Evolutionary conservation across 208 protist genomes (phyloP).

Genomic region (Naegleria gruberi): DNA sequence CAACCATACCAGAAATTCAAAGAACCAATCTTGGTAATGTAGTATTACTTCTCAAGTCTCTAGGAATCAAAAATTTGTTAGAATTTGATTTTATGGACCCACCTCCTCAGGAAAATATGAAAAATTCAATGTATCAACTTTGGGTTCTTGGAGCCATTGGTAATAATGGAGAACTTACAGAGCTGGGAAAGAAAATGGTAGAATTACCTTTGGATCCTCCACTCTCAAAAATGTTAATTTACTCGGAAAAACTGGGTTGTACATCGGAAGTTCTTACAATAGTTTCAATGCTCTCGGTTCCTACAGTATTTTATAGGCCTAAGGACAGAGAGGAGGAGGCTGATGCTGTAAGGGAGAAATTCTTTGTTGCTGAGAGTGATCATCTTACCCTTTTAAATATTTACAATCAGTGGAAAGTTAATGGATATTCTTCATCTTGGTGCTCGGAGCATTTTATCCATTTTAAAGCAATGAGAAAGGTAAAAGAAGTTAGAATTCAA

Average conservation of each 20-base stretch:
- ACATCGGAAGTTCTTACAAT: constrained; percentile 77
- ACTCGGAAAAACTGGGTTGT: constrained; percentile 59
- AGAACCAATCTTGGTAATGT: constrained; percentile 78
- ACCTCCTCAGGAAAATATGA: constrained; percentile 84
- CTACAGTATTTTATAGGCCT: constrained; percentile 28
- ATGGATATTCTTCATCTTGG: constrained; percentile 81
- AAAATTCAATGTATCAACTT: constrained; percentile 88
- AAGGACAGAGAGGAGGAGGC: constrained; percentile 56
- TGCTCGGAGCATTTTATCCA: constrained; percentile 94
- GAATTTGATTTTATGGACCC: constrained; percentile 99
- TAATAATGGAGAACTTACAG: constrained; percentile 85
- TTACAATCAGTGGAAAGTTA: constrained; percentile 86
- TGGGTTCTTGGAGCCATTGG: constrained; percentile 96
- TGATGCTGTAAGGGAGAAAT: constrained; percentile 80
- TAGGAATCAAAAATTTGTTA: constrained; percentile 78
- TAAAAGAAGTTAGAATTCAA: constrained; percentile 88
- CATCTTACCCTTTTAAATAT: constrained; percentile 98
- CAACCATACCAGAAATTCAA: constrained; percentile 80
- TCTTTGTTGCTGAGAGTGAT: constrained; percentile 92
- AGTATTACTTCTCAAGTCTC: constrained; percentile 80
- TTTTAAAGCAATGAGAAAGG: constrained; percentile 68
- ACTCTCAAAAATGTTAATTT: constrained; percentile 90
- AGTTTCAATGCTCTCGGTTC: constrained; percentile 91
- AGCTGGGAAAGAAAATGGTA: constrained; percentile 83
- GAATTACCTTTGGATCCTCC: constrained; percentile 96